Evolutionary conservation across 257 asterid species (phyloP).

Genomic region (Pogostemon cablin): DNA sequence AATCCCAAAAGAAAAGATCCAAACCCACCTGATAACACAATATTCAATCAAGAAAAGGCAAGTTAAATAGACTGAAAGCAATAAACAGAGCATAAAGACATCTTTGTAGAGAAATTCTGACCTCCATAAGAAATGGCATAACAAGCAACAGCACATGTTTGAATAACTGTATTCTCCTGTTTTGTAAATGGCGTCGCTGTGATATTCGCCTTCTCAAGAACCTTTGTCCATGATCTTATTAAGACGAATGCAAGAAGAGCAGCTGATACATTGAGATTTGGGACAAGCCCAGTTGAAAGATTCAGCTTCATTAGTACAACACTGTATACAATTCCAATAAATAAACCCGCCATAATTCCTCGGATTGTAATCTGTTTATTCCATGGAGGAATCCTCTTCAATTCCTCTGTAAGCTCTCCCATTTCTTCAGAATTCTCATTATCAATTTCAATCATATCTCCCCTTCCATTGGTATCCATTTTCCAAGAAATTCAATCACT

Average conservation of each 20-base stretch:
- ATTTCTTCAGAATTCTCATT: conserved; percentile 35
- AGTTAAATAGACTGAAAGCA: not conserved
- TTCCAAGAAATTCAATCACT: conserved; percentile 19
- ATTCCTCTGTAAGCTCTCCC: conserved; percentile 33
- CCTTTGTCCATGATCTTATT: conserved; percentile 69
- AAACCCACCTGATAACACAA: conserved; percentile 58
- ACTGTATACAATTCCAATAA: conserved; percentile 71
- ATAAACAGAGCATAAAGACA: conserved; percentile 3
- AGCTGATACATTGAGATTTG: conserved; percentile 91
- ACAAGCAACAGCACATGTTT: conserved; percentile 92
- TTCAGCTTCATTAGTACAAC: conserved; percentile 74
- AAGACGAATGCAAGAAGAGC: conserved; percentile 81
- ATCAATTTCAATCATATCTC: conserved; percentile 38
- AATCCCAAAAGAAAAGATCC: conserved; percentile 67
- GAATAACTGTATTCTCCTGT: conserved; percentile 84
- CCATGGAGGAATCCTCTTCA: conserved; percentile 78
- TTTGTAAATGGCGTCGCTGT: conserved; percentile 66
- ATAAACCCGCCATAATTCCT: conserved; percentile 66
- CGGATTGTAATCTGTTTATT: conserved; percentile 65
- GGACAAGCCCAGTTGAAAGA: conserved; percentile 81
- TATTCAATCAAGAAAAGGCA: conserved; percentile 27
- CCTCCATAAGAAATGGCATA: conserved; percentile 84
- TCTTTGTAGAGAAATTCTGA: conserved; percentile 1
- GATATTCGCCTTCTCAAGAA: conserved; percentile 59
- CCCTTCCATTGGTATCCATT: conserved; percentile 38